Evolutionary conservation across 73 alveolate genomes (phyloP).

Genomic region (Blepharisma japonicum): DNA sequence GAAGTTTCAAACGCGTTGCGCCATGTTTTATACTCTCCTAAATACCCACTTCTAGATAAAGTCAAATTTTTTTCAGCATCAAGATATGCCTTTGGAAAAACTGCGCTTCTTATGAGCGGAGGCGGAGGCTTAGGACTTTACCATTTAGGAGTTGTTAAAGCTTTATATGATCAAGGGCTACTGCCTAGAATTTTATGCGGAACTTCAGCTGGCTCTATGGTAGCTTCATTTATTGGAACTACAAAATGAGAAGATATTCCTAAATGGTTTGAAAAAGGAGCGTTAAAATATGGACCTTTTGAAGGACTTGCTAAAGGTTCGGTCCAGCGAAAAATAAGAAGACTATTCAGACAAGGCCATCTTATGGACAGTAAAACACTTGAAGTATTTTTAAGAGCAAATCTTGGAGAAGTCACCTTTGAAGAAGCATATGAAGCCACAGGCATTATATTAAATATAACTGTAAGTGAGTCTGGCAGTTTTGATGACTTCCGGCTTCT

Average conservation of each 20-base stretch:
- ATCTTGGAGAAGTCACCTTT: conserved; percentile 59
- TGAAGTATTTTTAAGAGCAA: conserved; percentile 11
- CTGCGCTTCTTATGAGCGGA: conserved; percentile 67
- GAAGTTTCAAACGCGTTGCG: conserved; percentile 60
- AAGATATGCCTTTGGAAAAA: conserved; percentile 66
- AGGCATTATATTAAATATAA: conserved; percentile 59
- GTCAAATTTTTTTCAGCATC: conserved; percentile 63
- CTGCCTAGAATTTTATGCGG: conserved; percentile 70
- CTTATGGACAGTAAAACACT: conserved; percentile 40
- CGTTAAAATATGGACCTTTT: background rate
- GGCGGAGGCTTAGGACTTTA: conserved; percentile 68
- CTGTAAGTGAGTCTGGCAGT: conserved; percentile 43
- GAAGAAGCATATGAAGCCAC: conserved; percentile 57
- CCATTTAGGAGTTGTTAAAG: conserved; percentile 67
- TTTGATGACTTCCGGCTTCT: conserved; percentile 50
- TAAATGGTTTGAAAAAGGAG: background rate
- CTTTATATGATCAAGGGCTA: conserved; percentile 51
- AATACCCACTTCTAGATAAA: conserved; percentile 35
- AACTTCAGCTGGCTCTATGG: conserved; percentile 62
- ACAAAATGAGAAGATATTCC: conserved; percentile 44
- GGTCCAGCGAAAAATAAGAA: background rate
- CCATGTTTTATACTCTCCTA: conserved; percentile 36
- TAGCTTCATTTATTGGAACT: conserved; percentile 49
- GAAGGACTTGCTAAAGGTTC: conserved; percentile 25
- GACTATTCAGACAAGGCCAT: conserved; percentile 39